A percentile compares a stretch with the other conserved stretches of the same genome.
These are phyloP conservation scores for Colletotrichum sp. DNA, from an alignment of 2,329 filamentous ascomycete species.

Conservation along the genomic window DNA sequence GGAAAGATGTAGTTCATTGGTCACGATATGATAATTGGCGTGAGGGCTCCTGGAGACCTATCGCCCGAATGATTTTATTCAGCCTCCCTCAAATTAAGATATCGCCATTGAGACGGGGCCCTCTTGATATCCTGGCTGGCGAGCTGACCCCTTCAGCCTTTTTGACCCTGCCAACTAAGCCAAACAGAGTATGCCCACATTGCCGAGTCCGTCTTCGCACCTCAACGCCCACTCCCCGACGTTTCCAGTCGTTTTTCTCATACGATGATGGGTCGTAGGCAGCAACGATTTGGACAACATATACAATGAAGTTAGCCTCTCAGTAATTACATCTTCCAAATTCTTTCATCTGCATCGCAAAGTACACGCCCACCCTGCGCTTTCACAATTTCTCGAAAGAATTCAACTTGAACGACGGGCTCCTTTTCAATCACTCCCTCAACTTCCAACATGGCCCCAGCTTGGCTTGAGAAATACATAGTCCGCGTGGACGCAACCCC, in stretches of 20 bases:
- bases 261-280: neutral
- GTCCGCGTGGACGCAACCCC: neutral
- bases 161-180: neutral
- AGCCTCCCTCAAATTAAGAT: neutral
- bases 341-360: neutral
- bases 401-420: neutral
- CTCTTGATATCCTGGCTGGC: neutral
- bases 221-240: neutral
- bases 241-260: neutral
- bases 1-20: neutral
- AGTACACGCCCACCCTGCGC: neutral
- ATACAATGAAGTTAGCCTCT: neutral
- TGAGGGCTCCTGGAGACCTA: neutral
- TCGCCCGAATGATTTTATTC: neutral
- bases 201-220: neutral
- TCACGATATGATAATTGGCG: neutral
- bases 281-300: neutral
- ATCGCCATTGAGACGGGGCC: neutral
- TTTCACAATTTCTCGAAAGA: neutral
- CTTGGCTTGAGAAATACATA: slow-evolving; percentile 6
- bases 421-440: neutral
- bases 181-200: neutral
- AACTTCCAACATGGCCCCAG: neutral
- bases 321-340: neutral
- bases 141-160: neutral